Evolutionary conservation across 257 asterid species (phyloP).

Genomic region (Solanum tacnaense): DNA sequence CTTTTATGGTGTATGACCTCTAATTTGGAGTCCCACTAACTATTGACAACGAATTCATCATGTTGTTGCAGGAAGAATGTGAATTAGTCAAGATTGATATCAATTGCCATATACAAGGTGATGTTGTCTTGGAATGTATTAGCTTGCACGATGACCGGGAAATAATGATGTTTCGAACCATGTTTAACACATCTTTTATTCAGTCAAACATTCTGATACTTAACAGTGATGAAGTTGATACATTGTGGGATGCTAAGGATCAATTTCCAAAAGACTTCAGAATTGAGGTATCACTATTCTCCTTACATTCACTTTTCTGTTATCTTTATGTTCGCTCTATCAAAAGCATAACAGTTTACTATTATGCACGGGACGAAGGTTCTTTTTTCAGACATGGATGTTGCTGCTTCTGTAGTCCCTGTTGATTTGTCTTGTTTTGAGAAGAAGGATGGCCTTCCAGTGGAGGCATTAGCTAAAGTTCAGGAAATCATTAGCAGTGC

Average conservation of each 20-base stretch:
- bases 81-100: slow-evolving; percentile 46
- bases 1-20: background rate
- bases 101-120: slow-evolving; percentile 66
- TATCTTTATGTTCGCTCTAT: background rate
- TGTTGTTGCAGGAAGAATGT: slow-evolving; percentile 51
- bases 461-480: slow-evolving; percentile 35
- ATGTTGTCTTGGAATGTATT: slow-evolving; percentile 63
- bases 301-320: background rate
- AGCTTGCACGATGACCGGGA: slow-evolving; percentile 33
- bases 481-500: slow-evolving; percentile 26
- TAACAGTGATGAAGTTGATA: slow-evolving; percentile 41
- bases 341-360: background rate
- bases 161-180: slow-evolving; percentile 50
- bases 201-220: slow-evolving; percentile 45
- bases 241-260: slow-evolving; percentile 38
- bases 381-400: slow-evolving; percentile 51
- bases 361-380: slow-evolving; percentile 23
- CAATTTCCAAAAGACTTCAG: slow-evolving; percentile 45
- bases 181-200: slow-evolving; percentile 66
- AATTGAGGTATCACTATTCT: slow-evolving; percentile 45
- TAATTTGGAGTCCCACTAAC: background rate
- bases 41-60: background rate
- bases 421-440: slow-evolving; percentile 16
- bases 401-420: slow-evolving; percentile 20
- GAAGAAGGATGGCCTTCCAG: slow-evolving; percentile 24